Percentiles rank a stretch among this genome's conserved stretches.
Evolutionary conservation across 768 basidiomycete species (phyloP).

Genomic region (Boletus insuetus): DNA sequence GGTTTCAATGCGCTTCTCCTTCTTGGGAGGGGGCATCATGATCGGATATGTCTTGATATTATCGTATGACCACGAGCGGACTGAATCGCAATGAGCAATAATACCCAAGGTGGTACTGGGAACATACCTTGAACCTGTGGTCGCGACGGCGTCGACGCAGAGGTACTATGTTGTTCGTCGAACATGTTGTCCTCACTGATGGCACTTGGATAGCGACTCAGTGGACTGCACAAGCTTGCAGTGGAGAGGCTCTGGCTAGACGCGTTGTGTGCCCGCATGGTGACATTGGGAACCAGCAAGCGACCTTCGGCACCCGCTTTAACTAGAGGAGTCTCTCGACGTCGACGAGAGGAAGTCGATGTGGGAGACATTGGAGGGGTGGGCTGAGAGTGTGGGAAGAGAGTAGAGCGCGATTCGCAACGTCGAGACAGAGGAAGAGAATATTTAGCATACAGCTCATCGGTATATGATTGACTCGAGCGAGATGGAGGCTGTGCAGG

Average conservation of each 20-base stretch:
- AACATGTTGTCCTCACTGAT: conserved; percentile 35
- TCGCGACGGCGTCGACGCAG: conserved; percentile 31
- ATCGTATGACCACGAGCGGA: conserved; percentile 75
- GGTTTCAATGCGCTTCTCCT: conserved; percentile 49
- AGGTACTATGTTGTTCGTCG: conserved; percentile 23
- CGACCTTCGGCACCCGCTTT: conserved; percentile 61
- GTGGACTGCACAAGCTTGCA: conserved; percentile 34
- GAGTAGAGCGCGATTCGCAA: conserved; percentile 47
- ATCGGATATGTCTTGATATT: conserved; percentile 66
- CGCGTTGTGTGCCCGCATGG: conserved; percentile 31
- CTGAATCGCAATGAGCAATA: conserved; percentile 33
- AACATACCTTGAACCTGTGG: conserved; percentile 54
- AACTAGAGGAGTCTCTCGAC: conserved; percentile 55
- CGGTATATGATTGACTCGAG: conserved; percentile 34
- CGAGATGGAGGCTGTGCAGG: conserved; percentile 22
- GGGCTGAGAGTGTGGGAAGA: conserved; percentile 36
- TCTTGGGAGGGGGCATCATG: conserved; percentile 48
- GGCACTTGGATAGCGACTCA: conserved; percentile 41
- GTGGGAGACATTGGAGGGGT: conserved; percentile 36
- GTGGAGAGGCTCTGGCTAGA: conserved; percentile 33
- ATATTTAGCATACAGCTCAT: conserved; percentile 55
- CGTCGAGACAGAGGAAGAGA: conserved; percentile 55
- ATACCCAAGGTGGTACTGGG: background rate
- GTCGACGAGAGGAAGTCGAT: conserved; percentile 34
- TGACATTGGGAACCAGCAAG: conserved; percentile 52